Conservation (phyloP, 306 rosid genomes). For the Vigna unguiculata region DNA sequence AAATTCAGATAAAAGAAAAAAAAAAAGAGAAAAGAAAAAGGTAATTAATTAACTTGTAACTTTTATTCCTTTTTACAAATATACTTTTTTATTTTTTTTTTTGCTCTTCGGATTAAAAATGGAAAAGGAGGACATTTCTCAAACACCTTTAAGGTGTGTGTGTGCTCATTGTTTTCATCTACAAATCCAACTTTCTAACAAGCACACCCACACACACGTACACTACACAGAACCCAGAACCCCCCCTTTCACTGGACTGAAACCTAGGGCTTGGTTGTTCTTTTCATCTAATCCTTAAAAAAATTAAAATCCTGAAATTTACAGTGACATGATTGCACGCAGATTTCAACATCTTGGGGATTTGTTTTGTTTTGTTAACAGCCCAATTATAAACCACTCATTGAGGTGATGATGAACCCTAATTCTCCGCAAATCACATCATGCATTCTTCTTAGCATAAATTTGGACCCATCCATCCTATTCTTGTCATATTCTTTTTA, state of each 20-base stretch:
- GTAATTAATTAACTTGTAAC: slow-evolving; percentile 44
- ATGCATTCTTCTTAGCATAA: slow-evolving; percentile 51
- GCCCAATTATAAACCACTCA: slow-evolving; percentile 60
- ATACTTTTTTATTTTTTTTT: slow-evolving; percentile 25
- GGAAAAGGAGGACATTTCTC: slow-evolving; percentile 41
- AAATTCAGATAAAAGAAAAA: slow-evolving; percentile 42
- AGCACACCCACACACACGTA: slow-evolving; percentile 45
- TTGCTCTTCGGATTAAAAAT: slow-evolving; percentile 46
- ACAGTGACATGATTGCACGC: slow-evolving; percentile 56
- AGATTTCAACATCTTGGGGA: slow-evolving; percentile 62
- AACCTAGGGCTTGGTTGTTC: slow-evolving; percentile 54
- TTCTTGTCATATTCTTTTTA: slow-evolving; percentile 53
- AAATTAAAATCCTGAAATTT: slow-evolving; percentile 33
- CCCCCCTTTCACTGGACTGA: slow-evolving; percentile 48
- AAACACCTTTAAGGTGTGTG: slow-evolving; percentile 63
- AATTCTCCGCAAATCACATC: slow-evolving; percentile 64
- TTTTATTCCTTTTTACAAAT: slow-evolving; percentile 48
- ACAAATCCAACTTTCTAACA: slow-evolving; percentile 55
- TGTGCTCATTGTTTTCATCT: slow-evolving; percentile 71
- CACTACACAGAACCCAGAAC: slow-evolving; percentile 33
- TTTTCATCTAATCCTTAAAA: slow-evolving; percentile 39
- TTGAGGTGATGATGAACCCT: slow-evolving; percentile 58
- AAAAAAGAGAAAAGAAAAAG: slow-evolving; percentile 43
- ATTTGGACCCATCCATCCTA: slow-evolving; percentile 49
- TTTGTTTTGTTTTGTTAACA: slow-evolving; percentile 55